A percentile compares a stretch with the other conserved stretches of the same genome.
These are phyloP conservation scores for Raffaelea albimanens DNA, from an alignment of 2,329 filamentous ascomycete genomes.

Conservation along the genomic window DNA sequence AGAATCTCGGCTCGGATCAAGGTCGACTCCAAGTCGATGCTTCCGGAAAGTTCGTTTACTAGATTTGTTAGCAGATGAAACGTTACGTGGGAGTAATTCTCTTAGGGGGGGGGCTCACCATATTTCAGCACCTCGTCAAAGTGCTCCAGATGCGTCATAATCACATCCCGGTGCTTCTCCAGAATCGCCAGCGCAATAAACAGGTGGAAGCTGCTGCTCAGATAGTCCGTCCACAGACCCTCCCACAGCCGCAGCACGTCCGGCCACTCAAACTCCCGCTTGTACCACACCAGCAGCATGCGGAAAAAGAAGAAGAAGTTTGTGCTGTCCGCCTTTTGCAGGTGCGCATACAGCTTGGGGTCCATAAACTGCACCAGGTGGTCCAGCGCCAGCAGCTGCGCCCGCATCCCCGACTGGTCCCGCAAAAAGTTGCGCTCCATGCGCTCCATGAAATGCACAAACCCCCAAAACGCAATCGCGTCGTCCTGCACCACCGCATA, in stretches of 20 bases:
- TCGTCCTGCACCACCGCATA: conserved; percentile 98
- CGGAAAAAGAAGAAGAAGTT: conserved; percentile 99
- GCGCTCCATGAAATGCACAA: conserved; percentile 90
- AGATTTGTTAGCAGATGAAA: conserved; percentile 9
- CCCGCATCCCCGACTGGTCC: conserved; percentile 92
- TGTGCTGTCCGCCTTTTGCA: conserved; percentile 83
- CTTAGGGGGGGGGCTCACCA: conserved; percentile 39
- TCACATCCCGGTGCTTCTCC: conserved; percentile 92
- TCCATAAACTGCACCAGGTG: conserved; percentile 96
- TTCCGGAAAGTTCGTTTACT: conserved; percentile 93
- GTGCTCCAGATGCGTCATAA: conserved; percentile 86
- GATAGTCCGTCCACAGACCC: conserved; percentile 83
- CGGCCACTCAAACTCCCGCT: conserved; percentile 86
- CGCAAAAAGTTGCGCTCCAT: conserved; percentile 97
- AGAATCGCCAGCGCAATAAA: conserved; percentile 91
- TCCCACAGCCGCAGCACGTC: conserved; percentile 90
- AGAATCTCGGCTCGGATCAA: conserved; percentile 81
- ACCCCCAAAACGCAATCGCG: conserved; percentile 92
- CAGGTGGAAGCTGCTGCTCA: conserved; percentile 83
- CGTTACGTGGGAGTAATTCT: conserved; percentile 1
- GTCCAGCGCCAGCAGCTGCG: conserved; percentile 81
- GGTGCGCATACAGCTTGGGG: conserved; percentile 82
- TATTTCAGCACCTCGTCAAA: conserved; percentile 99
- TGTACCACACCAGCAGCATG: conserved; percentile 98
- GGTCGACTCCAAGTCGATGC: conserved; percentile 81